A percentile compares a stretch with the other conserved stretches of the same genome.
phyloP scores from a whole-genome alignment of 805 yeast species.

The Yarrowia osloensis region DNA sequence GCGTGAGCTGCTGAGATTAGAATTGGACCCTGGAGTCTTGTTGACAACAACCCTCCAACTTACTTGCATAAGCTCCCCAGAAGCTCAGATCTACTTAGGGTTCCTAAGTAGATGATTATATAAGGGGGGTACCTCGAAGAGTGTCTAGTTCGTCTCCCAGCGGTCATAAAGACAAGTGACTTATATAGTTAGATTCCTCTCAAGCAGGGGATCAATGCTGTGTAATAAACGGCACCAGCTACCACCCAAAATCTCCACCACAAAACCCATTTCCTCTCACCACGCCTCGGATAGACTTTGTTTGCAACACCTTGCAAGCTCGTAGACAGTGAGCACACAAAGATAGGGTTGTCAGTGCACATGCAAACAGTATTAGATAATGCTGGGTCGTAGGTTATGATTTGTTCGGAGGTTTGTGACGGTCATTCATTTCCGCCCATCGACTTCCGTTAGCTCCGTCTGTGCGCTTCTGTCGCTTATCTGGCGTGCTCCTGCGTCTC shows the following conservation, averaged over 20 bases:
- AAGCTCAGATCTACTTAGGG: background rate
- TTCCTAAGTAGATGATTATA: background rate
- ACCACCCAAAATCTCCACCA: background rate
- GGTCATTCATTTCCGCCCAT: background rate
- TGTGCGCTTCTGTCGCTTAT: background rate
- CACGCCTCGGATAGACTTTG: background rate
- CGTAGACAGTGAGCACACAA: background rate
- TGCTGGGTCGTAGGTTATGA: constrained; percentile 16
- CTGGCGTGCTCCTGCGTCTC: background rate
- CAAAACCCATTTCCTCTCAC: background rate
- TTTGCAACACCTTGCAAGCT: background rate
- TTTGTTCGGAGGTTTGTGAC: constrained; percentile 4
- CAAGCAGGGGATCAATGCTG: background rate
- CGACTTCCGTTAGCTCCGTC: too few species aligned
- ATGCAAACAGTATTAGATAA: background rate
- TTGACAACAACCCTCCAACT: constrained; percentile 7
- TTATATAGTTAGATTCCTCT: background rate
- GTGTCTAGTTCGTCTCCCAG: background rate
- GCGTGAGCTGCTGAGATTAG: too few species aligned
- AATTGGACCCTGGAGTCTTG: background rate
- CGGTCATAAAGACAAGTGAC: too few species aligned
- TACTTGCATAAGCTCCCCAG: background rate
- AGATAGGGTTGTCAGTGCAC: constrained; percentile 14
- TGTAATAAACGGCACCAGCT: background rate
- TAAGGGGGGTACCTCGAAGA: too few species aligned